Conservation (phyloP, 2,329 filamentous ascomycete species). For the Samsoniella hepiali region DNA sequence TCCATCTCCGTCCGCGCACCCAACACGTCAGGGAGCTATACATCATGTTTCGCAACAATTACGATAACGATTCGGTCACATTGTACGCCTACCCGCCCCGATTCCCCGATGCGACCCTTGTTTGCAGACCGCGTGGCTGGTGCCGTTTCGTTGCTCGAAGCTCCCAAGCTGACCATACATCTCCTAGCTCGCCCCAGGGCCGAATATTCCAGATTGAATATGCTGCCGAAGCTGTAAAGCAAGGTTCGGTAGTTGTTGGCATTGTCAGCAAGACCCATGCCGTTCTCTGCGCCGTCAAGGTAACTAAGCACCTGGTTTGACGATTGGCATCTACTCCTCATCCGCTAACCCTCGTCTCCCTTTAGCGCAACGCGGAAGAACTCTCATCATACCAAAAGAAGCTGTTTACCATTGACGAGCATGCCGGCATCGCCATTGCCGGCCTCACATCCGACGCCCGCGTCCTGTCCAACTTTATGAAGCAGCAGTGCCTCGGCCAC, state of each 20-base stretch:
- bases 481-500: constrained; percentile 94
- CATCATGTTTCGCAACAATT: constrained; percentile 99
- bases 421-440: constrained; percentile 92
- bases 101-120: constrained; percentile 19
- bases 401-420: constrained; percentile 93
- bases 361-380: constrained; percentile 94
- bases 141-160: constrained; percentile 22
- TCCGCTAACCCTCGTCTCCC: neutral
- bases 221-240: constrained; percentile 97
- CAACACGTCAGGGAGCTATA: constrained; percentile 18
- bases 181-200: constrained; percentile 86
- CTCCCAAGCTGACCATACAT: constrained; percentile 27
- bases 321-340: neutral
- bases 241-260: constrained; percentile 95
- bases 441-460: constrained; percentile 96
- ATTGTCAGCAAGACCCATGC: constrained; percentile 97
- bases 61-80: constrained; percentile 99
- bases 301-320: constrained; percentile 37
- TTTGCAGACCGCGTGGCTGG: constrained; percentile 6
- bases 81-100: constrained; percentile 63
- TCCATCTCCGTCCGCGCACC: constrained; percentile 9
- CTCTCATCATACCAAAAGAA: constrained; percentile 99
- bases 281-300: constrained; percentile 95
- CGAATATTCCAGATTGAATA: constrained; percentile 99
- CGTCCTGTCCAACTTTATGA: constrained; percentile 99